Base-by-base conservation (phyloP, 148 eudicot genomes). In the Pharnaceum exiguum region DNA sequence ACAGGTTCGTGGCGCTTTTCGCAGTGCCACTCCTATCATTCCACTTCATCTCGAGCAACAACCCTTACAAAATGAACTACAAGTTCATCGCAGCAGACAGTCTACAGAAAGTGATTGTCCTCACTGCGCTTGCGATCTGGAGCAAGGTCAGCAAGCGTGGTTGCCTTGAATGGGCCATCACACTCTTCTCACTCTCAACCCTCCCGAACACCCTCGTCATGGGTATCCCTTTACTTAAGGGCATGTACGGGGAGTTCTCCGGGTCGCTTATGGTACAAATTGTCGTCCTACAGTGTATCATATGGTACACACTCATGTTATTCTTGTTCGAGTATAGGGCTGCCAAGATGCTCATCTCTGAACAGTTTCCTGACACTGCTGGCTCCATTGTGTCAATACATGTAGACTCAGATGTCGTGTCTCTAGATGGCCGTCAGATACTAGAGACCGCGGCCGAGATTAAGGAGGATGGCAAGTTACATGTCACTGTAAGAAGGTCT, bases 231-330 rank as follows among this genome's bases (percentile, higher is more conserved):
- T 30, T 91, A 6, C 71, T 91, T 1, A 91, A 91, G 23, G 97
- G 98, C 0, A 91, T 91, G 98, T 91, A 91, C 10, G 96, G 98
- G 0, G 96, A 81, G 0, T 74, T 62, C n/a, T 87, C 98, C 0
- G 98, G 98, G 10, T 72, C 75, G 6, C 54, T 91, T 2, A 91
- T 91, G 98, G 98, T 91, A 2, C 98, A 91, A 39, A 87, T 91
- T 23, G 98, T 91, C 6, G 98, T 91, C 0, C 75, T 91, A 0
- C 98, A 91, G 57, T 87, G 96, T 33, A 87, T 91, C 28, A 87
- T 91, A 13, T 91, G 98, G 98, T 91, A 91, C 64, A 91, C 96
- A 2, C 24, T 91, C 30, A 91, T 91, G 98, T 62, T 91, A n/a
- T 91, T 91, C 64, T 24, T 91, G 82, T 91, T 91, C 38, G 98